Conservation (phyloP, 2,329 filamentous ascomycete species). For the Ophiocordyceps unilateralis region DNA sequence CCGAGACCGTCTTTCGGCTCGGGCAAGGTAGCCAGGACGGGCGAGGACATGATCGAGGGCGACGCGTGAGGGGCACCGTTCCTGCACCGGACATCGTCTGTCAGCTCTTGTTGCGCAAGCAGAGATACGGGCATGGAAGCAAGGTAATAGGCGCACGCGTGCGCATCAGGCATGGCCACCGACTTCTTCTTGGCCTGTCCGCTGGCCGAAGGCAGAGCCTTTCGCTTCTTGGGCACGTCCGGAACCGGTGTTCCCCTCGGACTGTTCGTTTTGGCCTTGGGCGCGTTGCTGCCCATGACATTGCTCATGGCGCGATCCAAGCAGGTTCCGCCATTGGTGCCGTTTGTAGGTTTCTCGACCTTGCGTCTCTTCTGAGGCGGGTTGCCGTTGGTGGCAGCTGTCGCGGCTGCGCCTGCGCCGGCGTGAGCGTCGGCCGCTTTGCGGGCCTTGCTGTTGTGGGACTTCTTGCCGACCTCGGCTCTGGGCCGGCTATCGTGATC, state of each 20-base stretch:
- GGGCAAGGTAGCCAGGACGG: slow-evolving; percentile 50
- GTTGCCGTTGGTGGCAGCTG: slow-evolving; percentile 30
- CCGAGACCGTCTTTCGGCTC: slow-evolving; percentile 36
- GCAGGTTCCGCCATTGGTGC: slow-evolving; percentile 20
- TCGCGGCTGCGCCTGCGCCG: slow-evolving; percentile 50
- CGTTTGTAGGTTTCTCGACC: slow-evolving; percentile 47
- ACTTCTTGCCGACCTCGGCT: slow-evolving; percentile 39
- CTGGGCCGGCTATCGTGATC: slow-evolving; percentile 40
- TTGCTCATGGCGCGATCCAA: slow-evolving; percentile 55
- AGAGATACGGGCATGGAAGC: neutral
- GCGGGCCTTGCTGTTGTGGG: slow-evolving; percentile 42
- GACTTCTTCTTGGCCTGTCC: slow-evolving; percentile 68
- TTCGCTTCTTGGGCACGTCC: slow-evolving; percentile 57
- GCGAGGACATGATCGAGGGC: slow-evolving; percentile 58
- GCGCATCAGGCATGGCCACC: slow-evolving; percentile 12
- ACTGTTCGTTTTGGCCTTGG: slow-evolving; percentile 44
- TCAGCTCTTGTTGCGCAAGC: neutral
- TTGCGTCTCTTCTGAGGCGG: slow-evolving; percentile 62
- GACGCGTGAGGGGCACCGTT: slow-evolving; percentile 36
- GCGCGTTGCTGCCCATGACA: slow-evolving; percentile 29
- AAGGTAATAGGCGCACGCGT: neutral
- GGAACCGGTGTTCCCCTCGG: slow-evolving; percentile 51
- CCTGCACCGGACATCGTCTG: slow-evolving; percentile 10
- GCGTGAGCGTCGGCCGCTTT: slow-evolving; percentile 40
- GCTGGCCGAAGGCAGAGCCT: slow-evolving; percentile 45